These are phyloP conservation scores for Gossypium mustelinum DNA, from an alignment of 345 rosid species.

Conservation along the genomic window DNA sequence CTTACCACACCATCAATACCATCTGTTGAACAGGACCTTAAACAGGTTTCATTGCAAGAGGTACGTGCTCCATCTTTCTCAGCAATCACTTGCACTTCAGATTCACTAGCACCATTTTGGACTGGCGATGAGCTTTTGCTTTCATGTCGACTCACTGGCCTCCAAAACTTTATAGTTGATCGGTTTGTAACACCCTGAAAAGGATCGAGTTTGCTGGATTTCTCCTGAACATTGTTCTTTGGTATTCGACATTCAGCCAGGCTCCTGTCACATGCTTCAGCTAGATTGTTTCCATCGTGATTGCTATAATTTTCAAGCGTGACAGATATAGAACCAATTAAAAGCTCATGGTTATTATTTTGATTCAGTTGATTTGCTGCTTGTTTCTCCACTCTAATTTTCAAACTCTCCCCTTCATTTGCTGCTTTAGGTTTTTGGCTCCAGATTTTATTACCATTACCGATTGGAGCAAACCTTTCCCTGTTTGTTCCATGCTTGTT, in stretches of 20 bases:
- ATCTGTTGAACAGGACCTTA: neutral
- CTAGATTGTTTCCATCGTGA: constrained; percentile 29
- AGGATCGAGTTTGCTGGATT: neutral
- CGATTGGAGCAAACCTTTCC: constrained; percentile 38
- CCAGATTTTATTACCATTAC: constrained; percentile 61
- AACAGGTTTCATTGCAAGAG: constrained; percentile 13
- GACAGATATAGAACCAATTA: constrained; percentile 82
- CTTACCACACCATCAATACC: neutral
- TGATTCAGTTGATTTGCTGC: constrained; percentile 40
- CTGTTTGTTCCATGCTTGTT: constrained; percentile 54
- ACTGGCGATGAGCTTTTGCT: constrained; percentile 19
- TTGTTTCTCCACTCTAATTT: constrained; percentile 37
- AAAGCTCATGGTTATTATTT: constrained; percentile 48
- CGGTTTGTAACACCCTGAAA: neutral
- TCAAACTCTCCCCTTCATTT: constrained; percentile 33
- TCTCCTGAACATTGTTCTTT: constrained; percentile 30
- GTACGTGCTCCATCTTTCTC: constrained; percentile 10
- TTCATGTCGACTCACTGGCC: constrained; percentile 23
- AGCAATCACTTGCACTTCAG: constrained; percentile 10
- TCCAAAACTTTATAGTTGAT: neutral
- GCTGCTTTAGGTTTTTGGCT: constrained; percentile 58
- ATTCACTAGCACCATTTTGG: constrained; percentile 20
- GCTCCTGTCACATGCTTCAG: constrained; percentile 32
- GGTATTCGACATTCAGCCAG: constrained; percentile 35
- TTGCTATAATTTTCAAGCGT: constrained; percentile 42